These are phyloP conservation scores for Tephrocybe sp. DNA, from an alignment of 768 basidiomycete species.

Conservation along the genomic window DNA sequence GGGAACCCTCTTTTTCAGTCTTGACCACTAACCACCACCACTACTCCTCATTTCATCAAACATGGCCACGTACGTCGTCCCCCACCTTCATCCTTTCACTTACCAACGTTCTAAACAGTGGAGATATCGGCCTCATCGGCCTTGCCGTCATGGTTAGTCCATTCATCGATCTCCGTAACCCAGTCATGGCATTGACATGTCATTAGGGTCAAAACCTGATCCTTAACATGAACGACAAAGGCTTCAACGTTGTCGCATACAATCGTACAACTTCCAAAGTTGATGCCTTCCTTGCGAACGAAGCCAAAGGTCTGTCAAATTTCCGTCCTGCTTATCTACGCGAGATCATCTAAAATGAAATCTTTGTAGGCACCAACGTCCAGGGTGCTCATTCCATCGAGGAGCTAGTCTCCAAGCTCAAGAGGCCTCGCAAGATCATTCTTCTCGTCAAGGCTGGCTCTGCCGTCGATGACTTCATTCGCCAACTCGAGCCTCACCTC, in stretches of 20 bases:
- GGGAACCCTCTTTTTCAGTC: constrained; percentile 23
- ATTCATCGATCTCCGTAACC: constrained; percentile 18
- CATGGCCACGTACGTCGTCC: constrained; percentile 36
- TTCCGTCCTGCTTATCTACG: constrained; percentile 17
- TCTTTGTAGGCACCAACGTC: constrained; percentile 81
- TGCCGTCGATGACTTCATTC: constrained; percentile 96
- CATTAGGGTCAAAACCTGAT: constrained; percentile 92
- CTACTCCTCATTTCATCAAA: constrained; percentile 38
- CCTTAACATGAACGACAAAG: constrained; percentile 99
- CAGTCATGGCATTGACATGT: constrained; percentile 15
- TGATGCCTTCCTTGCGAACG: constrained; percentile 91
- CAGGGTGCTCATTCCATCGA: constrained; percentile 92
- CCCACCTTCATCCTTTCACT: constrained; percentile 6
- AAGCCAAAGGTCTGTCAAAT: constrained; percentile 88
- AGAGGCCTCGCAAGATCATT: constrained; percentile 94
- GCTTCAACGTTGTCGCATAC: constrained; percentile 94
- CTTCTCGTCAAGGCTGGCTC: constrained; percentile 97
- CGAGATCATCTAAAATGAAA: constrained; percentile 9
- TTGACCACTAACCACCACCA: constrained; percentile 30
- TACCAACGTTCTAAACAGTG: constrained; percentile 44
- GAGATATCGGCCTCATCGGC: constrained; percentile 98
- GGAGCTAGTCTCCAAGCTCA: constrained; percentile 90
- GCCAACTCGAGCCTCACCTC: constrained; percentile 82
- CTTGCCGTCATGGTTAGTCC: constrained; percentile 90
- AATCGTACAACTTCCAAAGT: constrained; percentile 98